phyloP scores from a whole-genome alignment of 768 basidiomycete genomes.

The Coprinopsis sp. region DNA sequence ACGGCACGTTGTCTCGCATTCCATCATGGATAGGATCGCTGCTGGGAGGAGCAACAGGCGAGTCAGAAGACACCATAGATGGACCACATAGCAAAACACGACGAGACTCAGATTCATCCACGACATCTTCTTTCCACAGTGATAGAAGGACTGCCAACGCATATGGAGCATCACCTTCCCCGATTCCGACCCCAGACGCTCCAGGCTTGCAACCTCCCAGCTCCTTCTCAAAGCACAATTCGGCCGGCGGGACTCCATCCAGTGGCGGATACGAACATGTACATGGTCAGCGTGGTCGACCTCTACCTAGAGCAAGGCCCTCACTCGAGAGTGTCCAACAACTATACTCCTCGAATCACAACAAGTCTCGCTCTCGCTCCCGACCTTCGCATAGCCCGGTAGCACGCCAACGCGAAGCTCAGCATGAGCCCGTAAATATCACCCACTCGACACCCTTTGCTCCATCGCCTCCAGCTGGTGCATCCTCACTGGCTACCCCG shows the following conservation, averaged over 20 bases:
- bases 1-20: too few relatives aligned
- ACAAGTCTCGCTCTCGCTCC: too few relatives aligned
- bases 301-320: constrained; percentile 5
- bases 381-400: not conserved
- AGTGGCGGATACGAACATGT: not conserved
- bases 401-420: not conserved
- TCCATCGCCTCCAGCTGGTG: not conserved
- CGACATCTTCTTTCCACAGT: too few relatives aligned
- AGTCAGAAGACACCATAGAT: too few relatives aligned
- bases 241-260: not conserved
- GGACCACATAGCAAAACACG: too few relatives aligned
- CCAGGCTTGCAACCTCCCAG: not conserved
- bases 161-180: too few relatives aligned
- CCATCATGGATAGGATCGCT: too few relatives aligned
- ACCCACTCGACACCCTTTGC: constrained; percentile 5
- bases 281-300: constrained; percentile 1
- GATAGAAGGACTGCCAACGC: too few relatives aligned
- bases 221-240: not conserved
- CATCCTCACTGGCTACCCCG: not conserved
- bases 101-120: too few relatives aligned
- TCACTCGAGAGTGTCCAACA: constrained; percentile 6
- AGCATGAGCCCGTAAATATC: not conserved
- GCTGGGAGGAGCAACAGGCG: too few relatives aligned
- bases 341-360: not conserved
- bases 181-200: too few relatives aligned